These are phyloP conservation scores for Euptelea pleiosperma DNA, from an alignment of 164 flowering plant species.

Conservation along the genomic window DNA sequence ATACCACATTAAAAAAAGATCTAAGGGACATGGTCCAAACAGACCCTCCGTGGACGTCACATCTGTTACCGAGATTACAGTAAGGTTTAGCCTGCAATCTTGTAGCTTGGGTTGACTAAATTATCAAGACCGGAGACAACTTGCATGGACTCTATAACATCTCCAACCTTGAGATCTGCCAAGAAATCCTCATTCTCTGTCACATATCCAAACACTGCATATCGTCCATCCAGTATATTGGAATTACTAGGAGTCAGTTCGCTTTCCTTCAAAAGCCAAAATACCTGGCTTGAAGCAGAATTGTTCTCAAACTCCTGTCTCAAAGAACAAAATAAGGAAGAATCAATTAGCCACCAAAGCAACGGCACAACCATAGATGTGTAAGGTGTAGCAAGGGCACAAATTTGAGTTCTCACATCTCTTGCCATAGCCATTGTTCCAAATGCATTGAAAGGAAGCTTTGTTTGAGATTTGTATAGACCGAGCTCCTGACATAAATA, in stretches of 20 bases:
- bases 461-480: conserved; percentile 94
- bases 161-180: conserved; percentile 97
- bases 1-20: background rate
- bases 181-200: conserved; percentile 73
- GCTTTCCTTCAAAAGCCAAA: conserved; percentile 97
- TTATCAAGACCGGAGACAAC: conserved; percentile 92
- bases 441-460: conserved; percentile 95
- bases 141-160: conserved; percentile 84
- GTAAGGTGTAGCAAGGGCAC: background rate
- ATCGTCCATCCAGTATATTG: conserved; percentile 92
- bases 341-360: background rate
- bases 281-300: conserved; percentile 89
- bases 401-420: conserved; percentile 55
- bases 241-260: conserved; percentile 95
- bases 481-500: conserved; percentile 72
- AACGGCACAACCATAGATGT: background rate
- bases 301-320: conserved; percentile 83
- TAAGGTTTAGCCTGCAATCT: conserved; percentile 64
- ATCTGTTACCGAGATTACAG: background rate
- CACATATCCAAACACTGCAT: conserved; percentile 94
- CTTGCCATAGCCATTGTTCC: conserved; percentile 99
- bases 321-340: background rate
- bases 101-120: conserved; percentile 88
- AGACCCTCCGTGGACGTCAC: background rate
- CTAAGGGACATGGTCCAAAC: background rate